A percentile compares a stretch with the other conserved stretches of the same genome.
These are phyloP conservation scores for Fusarium devonianum DNA, from an alignment of 2,329 filamentous ascomycete species.

Conservation along the genomic window DNA sequence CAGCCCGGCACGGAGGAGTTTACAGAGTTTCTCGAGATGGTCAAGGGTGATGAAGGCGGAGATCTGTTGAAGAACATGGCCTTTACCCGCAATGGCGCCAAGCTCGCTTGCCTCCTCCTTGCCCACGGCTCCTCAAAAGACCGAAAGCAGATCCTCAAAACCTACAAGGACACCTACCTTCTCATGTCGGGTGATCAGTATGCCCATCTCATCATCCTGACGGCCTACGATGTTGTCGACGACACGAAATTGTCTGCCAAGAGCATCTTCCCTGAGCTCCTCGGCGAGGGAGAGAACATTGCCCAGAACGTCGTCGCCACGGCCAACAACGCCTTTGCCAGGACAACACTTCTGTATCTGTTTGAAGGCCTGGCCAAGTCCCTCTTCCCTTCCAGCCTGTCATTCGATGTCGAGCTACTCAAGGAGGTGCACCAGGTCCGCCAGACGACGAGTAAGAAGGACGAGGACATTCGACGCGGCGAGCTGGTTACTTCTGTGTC, in stretches of 20 bases:
- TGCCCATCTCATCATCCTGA: constrained; percentile 81
- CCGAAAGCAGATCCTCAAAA: constrained; percentile 84
- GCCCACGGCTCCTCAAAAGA: constrained; percentile 92
- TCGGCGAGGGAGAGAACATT: constrained; percentile 73
- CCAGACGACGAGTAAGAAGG: constrained; percentile 90
- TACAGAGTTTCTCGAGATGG: constrained; percentile 84
- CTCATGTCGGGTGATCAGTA: constrained; percentile 82
- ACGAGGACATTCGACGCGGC: constrained; percentile 74
- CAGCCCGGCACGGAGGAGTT: constrained; percentile 81
- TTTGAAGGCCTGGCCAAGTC: constrained; percentile 72
- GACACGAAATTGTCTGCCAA: constrained; percentile 91
- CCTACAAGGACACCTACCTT: constrained; percentile 89
- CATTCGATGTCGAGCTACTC: constrained; percentile 73
- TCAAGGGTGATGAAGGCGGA: constrained; percentile 90
- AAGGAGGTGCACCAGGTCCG: constrained; percentile 81
- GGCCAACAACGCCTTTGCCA: constrained; percentile 70
- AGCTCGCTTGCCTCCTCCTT: constrained; percentile 80
- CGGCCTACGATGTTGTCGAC: constrained; percentile 90
- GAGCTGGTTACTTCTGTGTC: constrained; percentile 81
- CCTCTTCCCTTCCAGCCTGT: constrained; percentile 67
- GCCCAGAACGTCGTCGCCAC: constrained; percentile 69
- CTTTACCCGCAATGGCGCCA: constrained; percentile 88
- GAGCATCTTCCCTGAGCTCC: constrained; percentile 83
- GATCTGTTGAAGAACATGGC: constrained; percentile 94
- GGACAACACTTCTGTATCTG: constrained; percentile 78